Conservation (phyloP, 768 basidiomycete species). For the Boletus reticulatus region DNA sequence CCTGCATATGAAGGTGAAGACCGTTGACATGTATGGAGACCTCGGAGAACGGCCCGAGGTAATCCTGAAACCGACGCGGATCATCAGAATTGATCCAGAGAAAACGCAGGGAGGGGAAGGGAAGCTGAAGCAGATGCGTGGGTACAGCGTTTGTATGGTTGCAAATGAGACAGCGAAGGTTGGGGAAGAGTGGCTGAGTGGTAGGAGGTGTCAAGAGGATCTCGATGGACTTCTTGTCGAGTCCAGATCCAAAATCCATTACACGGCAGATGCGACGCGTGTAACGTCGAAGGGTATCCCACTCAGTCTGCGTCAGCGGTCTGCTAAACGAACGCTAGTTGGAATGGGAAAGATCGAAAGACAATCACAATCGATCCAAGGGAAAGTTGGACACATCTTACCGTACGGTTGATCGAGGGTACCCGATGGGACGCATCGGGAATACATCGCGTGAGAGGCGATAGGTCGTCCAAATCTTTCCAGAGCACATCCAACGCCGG, state of each 20-base stretch:
- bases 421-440: neutral
- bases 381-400: neutral
- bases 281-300: neutral
- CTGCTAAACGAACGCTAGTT: neutral
- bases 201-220: neutral
- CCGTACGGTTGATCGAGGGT: neutral
- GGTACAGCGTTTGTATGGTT: neutral
- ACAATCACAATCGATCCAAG: neutral
- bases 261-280: neutral
- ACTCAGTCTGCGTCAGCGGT: neutral
- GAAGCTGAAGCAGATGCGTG: neutral
- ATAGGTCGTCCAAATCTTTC: neutral
- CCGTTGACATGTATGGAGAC: neutral
- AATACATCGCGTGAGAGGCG: neutral
- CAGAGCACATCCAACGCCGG: neutral
- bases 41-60: neutral
- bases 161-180: neutral
- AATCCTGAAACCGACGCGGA: neutral
- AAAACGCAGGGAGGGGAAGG: neutral
- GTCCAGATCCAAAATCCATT: neutral
- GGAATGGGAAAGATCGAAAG: neutral
- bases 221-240: neutral
- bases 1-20: neutral
- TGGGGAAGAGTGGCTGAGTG: neutral
- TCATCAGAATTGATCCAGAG: neutral